Percentiles rank a stretch among this genome's conserved stretches.
phyloP scores from a whole-genome alignment of 345 rosid genomes.

The Eucalyptus viminalis region DNA sequence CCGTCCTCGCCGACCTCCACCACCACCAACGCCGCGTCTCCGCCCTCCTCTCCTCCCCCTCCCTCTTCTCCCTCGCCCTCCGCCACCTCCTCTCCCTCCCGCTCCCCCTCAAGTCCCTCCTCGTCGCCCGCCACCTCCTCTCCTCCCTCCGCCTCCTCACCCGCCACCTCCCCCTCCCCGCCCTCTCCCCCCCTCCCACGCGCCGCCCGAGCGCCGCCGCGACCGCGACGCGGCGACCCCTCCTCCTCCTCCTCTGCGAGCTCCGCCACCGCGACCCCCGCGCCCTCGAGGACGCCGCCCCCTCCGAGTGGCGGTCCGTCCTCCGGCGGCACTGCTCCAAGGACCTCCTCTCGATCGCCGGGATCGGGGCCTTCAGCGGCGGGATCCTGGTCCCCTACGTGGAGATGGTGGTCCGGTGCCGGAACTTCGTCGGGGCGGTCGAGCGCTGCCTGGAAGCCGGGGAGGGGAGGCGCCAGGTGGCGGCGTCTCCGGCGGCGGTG shows the following conservation, averaged over 20 bases:
- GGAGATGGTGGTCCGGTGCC: slow-evolving; percentile 53
- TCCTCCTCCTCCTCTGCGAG: slow-evolving; percentile 81
- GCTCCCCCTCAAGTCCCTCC: slow-evolving; percentile 44
- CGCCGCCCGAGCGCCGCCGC: slow-evolving; percentile 19
- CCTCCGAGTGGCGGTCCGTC: slow-evolving; percentile 38
- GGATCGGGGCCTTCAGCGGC: slow-evolving; percentile 36
- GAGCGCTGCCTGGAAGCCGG: slow-evolving; percentile 3
- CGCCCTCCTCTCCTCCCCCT: slow-evolving; percentile 59
- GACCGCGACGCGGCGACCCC: slow-evolving; percentile 66
- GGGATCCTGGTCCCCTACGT: slow-evolving; percentile 49
- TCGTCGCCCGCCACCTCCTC: slow-evolving; percentile 81
- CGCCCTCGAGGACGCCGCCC: slow-evolving; percentile 23
- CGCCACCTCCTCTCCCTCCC: slow-evolving; percentile 73
- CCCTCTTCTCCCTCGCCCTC: slow-evolving; percentile 69
- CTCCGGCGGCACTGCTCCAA: slow-evolving; percentile 15
- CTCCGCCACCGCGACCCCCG: slow-evolving; percentile 51
- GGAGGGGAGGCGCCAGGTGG: slow-evolving; percentile 30
- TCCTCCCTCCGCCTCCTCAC: slow-evolving; percentile 58
- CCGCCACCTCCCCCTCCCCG: neutral
- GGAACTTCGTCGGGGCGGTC: slow-evolving; percentile 39
- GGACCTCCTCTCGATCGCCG: slow-evolving; percentile 15
- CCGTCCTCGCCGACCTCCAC: slow-evolving; percentile 36
- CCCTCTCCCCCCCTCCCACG: slow-evolving; percentile 2
- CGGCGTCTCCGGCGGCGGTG: slow-evolving; percentile 52
- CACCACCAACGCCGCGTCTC: slow-evolving; percentile 56